Evolutionary conservation across 257 asterid species (phyloP).

Genomic region (Fraxinus pennsylvanica): DNA sequence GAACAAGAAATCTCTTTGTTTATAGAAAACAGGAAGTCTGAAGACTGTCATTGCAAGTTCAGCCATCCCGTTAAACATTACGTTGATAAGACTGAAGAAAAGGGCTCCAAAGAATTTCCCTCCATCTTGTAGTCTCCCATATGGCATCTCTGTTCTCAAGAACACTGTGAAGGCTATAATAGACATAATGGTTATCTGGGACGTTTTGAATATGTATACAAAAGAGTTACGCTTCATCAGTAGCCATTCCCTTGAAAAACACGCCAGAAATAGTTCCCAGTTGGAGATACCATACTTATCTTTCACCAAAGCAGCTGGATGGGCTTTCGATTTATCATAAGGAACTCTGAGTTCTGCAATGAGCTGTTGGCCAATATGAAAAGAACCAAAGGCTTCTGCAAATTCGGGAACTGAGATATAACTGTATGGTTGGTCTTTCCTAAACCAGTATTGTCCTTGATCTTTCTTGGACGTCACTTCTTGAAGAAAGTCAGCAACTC

Average conservation of each 20-base stretch:
- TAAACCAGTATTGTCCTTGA: constrained; percentile 53
- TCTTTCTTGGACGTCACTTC: constrained; percentile 58
- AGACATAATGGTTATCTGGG: constrained; percentile 38
- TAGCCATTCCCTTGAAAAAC: constrained; percentile 49
- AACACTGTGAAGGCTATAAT: constrained; percentile 41
- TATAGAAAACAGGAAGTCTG: constrained; percentile 51
- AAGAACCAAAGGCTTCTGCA: constrained; percentile 36
- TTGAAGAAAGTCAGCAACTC: constrained; percentile 62
- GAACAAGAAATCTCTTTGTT: constrained; percentile 51
- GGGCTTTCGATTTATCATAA: constrained; percentile 41
- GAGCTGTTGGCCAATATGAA: constrained; percentile 40
- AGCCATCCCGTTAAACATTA: constrained; percentile 52
- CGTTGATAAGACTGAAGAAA: constrained; percentile 33
- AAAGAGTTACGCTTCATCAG: constrained; percentile 48
- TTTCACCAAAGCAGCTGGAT: constrained; percentile 40
- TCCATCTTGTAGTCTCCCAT: constrained; percentile 38
- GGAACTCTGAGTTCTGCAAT: constrained; percentile 35
- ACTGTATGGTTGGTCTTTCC: constrained; percentile 32
- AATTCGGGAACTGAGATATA: constrained; percentile 42
- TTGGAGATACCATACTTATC: constrained; percentile 45
- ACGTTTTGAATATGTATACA: constrained; percentile 41
- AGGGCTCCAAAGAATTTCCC: constrained; percentile 47
- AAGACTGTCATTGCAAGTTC: constrained; percentile 42
- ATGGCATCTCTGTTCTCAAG: constrained; percentile 43
- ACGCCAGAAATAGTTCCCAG: constrained; percentile 39